Evolutionary conservation across 2,329 filamentous ascomycete genomes (phyloP), one percentile per base, ranked within the genome.

Genomic region (Calonectria henricotiae): DNA sequence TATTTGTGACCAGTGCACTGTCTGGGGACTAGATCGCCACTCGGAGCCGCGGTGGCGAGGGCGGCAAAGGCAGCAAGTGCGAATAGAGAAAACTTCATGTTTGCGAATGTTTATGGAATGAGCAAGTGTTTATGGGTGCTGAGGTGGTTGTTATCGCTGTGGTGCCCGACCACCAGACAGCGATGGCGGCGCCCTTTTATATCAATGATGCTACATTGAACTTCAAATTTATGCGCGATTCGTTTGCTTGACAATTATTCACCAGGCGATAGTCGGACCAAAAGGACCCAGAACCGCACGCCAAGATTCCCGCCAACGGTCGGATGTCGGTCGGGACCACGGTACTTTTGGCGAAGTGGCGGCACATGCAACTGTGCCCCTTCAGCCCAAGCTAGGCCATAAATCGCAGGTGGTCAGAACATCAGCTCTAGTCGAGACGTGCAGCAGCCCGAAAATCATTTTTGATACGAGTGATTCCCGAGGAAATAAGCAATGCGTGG

Each of bases 361-460:
- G 41, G 41, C 41, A 43, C 39, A 54, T 54, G 49, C n/a, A 37
- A 54, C 51, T 15, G n/a, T 55, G 51, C n/a, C 51, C 35, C n/a
- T 55, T 55, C 51, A 55, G 51, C 51, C 51, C 51, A 55, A n/a
- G 12, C 51, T 55, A 55, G n/a, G 51, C 51, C 51, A 9, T 55
- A 55, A 55, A 55, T 11, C 32, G 51, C 51, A 55, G 51, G 51
- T 55, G 51, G 51, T 37, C 30, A 23, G 9, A 20, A 15, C n/a
- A 35, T n/a, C 32, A 55, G 15, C 17, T 55, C 5, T 23, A 32
- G n/a, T 23, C n/a, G 51, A 35, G 32, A 15, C n/a, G 51, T 37
- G 15, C n/a, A 55, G 30, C 8, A 54, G n/a, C n/a, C 17, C 32
- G 11, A 30, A 55, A 55, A 55, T 8, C 11, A 30, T 37, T 37